Conservation (phyloP, 164 flowering plant species). For the Liquidambar formosana region DNA sequence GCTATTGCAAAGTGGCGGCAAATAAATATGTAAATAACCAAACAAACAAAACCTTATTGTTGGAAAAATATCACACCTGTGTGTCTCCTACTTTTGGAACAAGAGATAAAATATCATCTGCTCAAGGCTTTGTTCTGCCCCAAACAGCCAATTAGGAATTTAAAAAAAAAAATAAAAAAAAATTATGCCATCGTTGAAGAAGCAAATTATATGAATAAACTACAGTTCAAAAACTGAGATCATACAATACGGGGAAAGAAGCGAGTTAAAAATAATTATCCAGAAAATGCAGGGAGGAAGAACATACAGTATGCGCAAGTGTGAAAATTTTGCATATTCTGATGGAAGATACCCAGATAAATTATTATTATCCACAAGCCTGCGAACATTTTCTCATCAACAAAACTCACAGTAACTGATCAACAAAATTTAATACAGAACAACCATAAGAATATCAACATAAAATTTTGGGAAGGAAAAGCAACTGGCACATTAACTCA, state of each 20-base stretch:
- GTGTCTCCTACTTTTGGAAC: too few relatives aligned
- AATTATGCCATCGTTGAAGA: not conserved
- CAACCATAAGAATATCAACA: not conserved
- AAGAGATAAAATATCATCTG: too few relatives aligned
- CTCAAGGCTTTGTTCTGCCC: not conserved
- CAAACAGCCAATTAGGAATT: not conserved
- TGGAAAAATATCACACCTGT: too few relatives aligned
- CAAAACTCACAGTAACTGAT: not conserved
- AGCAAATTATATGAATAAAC: not conserved
- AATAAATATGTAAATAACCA: too few relatives aligned
- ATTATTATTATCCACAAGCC: conserved; percentile 80
- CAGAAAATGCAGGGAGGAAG: not conserved
- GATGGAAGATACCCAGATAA: conserved; percentile 78
- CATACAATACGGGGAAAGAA: not conserved
- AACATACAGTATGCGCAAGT: conserved; percentile 58
- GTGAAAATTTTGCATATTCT: conserved; percentile 44
- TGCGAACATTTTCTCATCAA: conserved; percentile 23
- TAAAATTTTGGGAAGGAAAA: not conserved
- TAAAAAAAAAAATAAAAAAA: too few relatives aligned
- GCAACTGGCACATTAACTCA: conserved; percentile 37
- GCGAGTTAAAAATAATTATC: not conserved
- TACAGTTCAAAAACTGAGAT: not conserved
- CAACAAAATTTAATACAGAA: not conserved
- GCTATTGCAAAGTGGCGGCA: too few relatives aligned
- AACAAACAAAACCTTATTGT: too few relatives aligned